Evolutionary conservation across 129 eudicot genomes (phyloP), one percentile per base, ranked within the genome.

Genomic region (Artemisia annua): DNA sequence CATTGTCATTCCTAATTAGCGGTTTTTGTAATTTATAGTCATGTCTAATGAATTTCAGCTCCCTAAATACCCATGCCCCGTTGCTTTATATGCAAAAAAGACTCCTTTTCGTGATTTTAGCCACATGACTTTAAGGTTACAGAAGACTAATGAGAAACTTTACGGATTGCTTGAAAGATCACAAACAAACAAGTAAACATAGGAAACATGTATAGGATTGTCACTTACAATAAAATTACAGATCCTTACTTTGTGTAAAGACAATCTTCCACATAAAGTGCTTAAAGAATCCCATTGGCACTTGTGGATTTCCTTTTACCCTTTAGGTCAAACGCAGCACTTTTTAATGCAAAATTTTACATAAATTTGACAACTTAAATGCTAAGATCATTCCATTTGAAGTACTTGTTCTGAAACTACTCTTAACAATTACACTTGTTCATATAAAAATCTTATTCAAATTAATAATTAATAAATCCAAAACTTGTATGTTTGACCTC

Each of bases 141-240:
- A 4, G 6, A 32, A 51, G n/a, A 11, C 28, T 46, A 18, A 11
- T 66, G n/a, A 19, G 39, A 7, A 66, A 66, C 54, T 51, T 69
- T 69, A 16, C 63, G 3, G 3, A 5, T 69, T 69, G 24, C 16
- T 69, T 28, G 14, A 52, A n/a, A 53, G 49, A 5, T 51, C 12
- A 24, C 3, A 69, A 26, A 39, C 11, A 48, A 4, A 20, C 19
- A 12, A 2, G 14, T 10, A 50, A n/a, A 19, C 44, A 57, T 32
- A 55, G 58, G 72, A 19, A 16, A 54, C 32, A 70, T 70, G 70
- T n/a, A 51, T 50, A 49, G 70, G 78, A 63, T 73, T 50, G 60
- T 63, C 78, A 73, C 63, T 18, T 56, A 12, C 39, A 70, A 70
- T 18, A 32, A 18, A 20, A 55, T 56, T 70, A 70, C n/a, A 71